Base-by-base conservation (phyloP, 2,329 filamentous ascomycete species). In the Colletotrichum siamense region DNA sequence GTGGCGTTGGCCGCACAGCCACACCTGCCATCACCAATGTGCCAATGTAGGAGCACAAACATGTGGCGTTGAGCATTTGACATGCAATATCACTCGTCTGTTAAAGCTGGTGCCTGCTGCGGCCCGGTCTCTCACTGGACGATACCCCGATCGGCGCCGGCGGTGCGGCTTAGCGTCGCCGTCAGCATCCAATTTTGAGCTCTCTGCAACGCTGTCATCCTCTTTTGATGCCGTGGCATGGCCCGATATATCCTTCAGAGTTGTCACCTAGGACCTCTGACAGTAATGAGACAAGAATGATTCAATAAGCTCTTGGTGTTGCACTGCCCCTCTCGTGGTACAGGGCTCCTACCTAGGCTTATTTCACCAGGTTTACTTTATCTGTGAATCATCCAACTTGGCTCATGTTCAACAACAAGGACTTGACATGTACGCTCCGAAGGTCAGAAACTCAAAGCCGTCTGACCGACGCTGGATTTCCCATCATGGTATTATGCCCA, bases 31-130 rank as follows among this genome's bases (percentile, higher is more conserved):
- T 67, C 34, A 69, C n/a, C 57, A 44, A 10, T 13, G 24, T 30
- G 22, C n/a, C 28, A 9, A n/a, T 13, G n/a, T 9, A 4, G 22
- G 28, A 26, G 9, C 30, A 32, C 62, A 22, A 34, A 13, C 32
- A 34, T 44, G 34, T 62, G 52, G 52, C 55, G 52, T 24, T n/a
- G 32, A 62, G 26, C 12, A 2, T n/a, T 22, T 16, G 55, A 69
- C n/a, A 5, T 62, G 52, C 52, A 59, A 62, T 49, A 62, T 52
- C 28, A 34, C 28, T 44, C 9, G 26, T 9, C 16, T 72, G n/a
- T 65, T 68, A 52, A 72, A 28, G 63, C 34, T 39, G 69, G 55
- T 68, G 73, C 69, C 69, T 73, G n/a, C 13, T 44, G 15, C 34
- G 26, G n/a, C 34, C 62, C 22, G 22, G 22, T 30, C 36, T n/a